Conservation (phyloP, 805 yeast species). For the Saturnispora halmiae region DNA sequence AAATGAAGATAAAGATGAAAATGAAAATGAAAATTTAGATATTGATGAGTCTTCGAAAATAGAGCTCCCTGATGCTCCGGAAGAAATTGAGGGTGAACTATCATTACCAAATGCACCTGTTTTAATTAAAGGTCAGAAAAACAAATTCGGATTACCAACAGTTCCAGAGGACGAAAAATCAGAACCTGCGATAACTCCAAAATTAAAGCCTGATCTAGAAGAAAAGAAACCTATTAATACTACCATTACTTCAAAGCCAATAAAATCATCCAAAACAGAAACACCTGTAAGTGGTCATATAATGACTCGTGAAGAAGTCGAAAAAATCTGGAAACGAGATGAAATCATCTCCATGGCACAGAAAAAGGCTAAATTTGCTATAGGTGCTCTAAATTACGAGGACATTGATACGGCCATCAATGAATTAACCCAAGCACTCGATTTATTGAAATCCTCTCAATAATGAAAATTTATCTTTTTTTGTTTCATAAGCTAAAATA, state of each 20-base stretch:
- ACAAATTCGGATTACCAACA: conserved; percentile 22
- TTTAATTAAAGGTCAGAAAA: conserved; percentile 26
- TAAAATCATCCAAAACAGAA: conserved; percentile 2
- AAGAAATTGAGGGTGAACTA: conserved; percentile 20
- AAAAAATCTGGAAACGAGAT: conserved; percentile 43
- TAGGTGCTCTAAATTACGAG: conserved; percentile 71
- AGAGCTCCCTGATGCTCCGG: conserved; percentile 15
- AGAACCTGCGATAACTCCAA: too few species aligned
- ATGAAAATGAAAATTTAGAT: not conserved
- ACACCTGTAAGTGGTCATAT: conserved; percentile 9
- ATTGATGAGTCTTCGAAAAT: not conserved
- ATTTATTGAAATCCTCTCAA: conserved; percentile 29
- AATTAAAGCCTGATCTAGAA: too few species aligned
- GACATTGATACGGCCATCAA: conserved; percentile 59
- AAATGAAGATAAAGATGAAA: too few species aligned
- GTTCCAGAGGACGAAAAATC: conserved; percentile 21
- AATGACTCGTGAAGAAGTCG: conserved; percentile 32
- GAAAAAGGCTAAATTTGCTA: conserved; percentile 64
- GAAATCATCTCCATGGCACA: conserved; percentile 53
- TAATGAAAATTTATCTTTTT: not conserved
- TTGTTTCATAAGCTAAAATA: too few species aligned
- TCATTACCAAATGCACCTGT: conserved; percentile 25
- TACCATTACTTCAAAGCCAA: conserved; percentile 2
- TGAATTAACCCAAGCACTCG: conserved; percentile 49
- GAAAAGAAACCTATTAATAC: too few species aligned